Base-by-base conservation (phyloP, 2,329 filamentous ascomycete species). In the Lojkania enalia region DNA sequence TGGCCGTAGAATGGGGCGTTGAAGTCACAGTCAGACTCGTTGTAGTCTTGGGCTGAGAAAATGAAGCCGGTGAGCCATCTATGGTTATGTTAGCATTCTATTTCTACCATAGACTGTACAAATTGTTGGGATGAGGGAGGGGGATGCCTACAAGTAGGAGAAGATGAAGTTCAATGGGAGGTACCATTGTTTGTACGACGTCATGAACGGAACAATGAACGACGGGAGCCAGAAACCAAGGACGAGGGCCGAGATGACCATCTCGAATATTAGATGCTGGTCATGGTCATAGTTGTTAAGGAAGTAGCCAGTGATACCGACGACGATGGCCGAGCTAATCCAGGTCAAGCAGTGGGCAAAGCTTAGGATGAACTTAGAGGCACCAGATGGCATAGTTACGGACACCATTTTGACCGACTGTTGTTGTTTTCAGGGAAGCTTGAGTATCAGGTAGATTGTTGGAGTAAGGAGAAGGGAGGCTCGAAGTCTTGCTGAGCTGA, bases 41-140 rank as follows among this genome's bases (percentile, higher is more conserved):
- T 66, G 51, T 75, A 77, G 64, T 75, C 73, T 58, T 75, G 67
- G 3, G 73, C 69, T 1, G 73, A 55, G 61, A 77, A 76, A 54
- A 77, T 72, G 57, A 76, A 76, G 14, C 72, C 63, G 1, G 74
- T 76, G 57, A 77, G 67, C 73, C 74, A 77, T 67, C 44, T 48
- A 19, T 18, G 19, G 19, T n/a, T 7, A 20, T 7, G 14, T 42
- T 35, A 35, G 29, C 25, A 21, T 25, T 18, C 2, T 2, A n/a
- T 3, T 12, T 19, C 2, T 2, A 27, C 15, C 2, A 41, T 41
- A 7, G n/a, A 19, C 9, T 19, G 5, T 35, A 27, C n/a, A n/a
- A 20, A 18, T 7, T 15, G 11, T 25, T 15, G 36, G 18, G 3
- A 33, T 9, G 23, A 30, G 9, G 15, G 21, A 21, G 19, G 11